phyloP scores from a whole-genome alignment of 495 filamentous ascomycete species.

The Penicillium ochrochloron region DNA sequence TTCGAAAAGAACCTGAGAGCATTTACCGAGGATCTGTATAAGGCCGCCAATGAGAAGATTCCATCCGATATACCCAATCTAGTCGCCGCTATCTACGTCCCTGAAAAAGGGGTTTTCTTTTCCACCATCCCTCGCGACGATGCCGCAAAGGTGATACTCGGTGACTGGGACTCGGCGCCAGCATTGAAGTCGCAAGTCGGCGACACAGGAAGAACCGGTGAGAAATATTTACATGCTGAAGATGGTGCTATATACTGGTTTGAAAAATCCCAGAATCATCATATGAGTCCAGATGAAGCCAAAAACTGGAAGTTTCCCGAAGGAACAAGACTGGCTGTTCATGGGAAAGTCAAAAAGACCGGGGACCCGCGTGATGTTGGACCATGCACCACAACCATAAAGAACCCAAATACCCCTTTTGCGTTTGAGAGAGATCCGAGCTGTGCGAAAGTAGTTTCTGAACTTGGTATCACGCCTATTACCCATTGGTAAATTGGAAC shows the following conservation, averaged over 20 bases:
- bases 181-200: neutral
- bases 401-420: too few relatives aligned
- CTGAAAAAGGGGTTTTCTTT: neutral
- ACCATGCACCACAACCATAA: too few relatives aligned
- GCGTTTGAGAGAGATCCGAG: neutral
- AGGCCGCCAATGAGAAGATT: neutral
- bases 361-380: too few relatives aligned
- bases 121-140: neutral
- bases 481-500: neutral
- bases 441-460: neutral
- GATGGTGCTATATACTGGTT: neutral
- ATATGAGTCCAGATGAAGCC: neutral
- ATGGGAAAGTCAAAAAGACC: neutral
- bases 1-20: neutral
- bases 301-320: neutral
- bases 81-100: neutral
- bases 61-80: neutral
- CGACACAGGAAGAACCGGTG: too few relatives aligned
- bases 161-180: neutral
- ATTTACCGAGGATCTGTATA: neutral
- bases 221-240: neutral
- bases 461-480: neutral
- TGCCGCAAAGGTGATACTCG: neutral
- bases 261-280: neutral
- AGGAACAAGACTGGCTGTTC: neutral